Base-by-base conservation (phyloP, 2,329 filamentous ascomycete genomes). In the Paraconiothyrium brasiliense region DNA sequence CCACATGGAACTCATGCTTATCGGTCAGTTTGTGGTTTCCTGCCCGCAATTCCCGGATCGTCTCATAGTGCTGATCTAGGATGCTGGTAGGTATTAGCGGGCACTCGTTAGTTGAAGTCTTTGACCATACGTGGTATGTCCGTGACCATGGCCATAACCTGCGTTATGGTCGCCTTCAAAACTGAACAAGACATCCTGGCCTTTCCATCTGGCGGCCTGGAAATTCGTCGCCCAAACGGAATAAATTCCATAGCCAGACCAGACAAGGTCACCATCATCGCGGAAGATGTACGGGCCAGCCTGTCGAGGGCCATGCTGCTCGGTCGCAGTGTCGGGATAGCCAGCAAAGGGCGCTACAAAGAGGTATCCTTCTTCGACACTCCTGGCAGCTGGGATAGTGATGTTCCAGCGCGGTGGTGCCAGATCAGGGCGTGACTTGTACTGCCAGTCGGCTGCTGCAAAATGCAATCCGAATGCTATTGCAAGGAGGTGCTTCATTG, bases 271-370 rank as follows among this genome's bases (percentile, higher is more conserved):
- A 1, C 85, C 85, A 35, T 84, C 74, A 65, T 86, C 81, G 6
- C 80, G 79, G 65, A 86, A 83, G 65, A 88, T 87, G 69, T 87
- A 88, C 0, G 85, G 83, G 0, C 78, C 84, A 1, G 84, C 79
- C 71, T 87, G 85, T 5, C 81, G 79, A 1, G 85, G 84, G 0
- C 82, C 83, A 60, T 82, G 78, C 69, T 61, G 77, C 68, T 35
- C 73, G n/a, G 49, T 56, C 3, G 66, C 57, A 6, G 67, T 68
- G 48, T 72, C 68, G 13, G 59, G 62, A 44, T 54, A 65, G 3
- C 68, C 67, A 1, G 72, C 67, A 51, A 77, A 80, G 0, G 77
- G 79, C 1, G 78, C 79, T 8, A 84, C 61, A 63, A 84, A 84
- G 22, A 84, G 68, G 49, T 82, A 83, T 10, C 82, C 83, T 27